Base-by-base conservation (phyloP, 768 basidiomycete genomes). In the Fomitopsis serialis region DNA sequence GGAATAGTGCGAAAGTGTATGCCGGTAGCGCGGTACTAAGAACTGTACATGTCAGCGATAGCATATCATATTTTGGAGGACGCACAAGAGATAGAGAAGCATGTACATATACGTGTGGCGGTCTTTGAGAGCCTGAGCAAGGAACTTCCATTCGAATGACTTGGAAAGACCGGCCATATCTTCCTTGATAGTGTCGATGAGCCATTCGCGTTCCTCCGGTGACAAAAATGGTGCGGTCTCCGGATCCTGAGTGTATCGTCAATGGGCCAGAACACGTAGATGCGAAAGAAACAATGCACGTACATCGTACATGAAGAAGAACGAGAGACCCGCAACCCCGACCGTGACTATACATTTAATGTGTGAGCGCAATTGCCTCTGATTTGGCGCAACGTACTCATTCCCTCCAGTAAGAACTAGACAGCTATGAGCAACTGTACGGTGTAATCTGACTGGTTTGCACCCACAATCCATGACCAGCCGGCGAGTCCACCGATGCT, bases 1-100 rank as follows among this genome's bases (percentile, higher is more conserved):
- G 71, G 66, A 90, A 89, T 61, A 86, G 80, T 42, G 42, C 48
- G 32, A 68, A 72, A 51, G 44, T 40, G 17, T 3, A 52, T 19
- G 50, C 45, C 46, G 37, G 11, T 11, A 32, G 11, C 11, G 29
- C 29, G 29, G 11, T 32, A 32, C 29, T 32, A 32, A 6, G 11
- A 5, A 15, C 22, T 4, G 15, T 6, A 11, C 6, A 32, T 32
- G 5, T 32, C 11, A 32, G 29, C 29, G 29, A 11, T 11, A 11
- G 29, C n/a, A 32, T 32, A 6, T 32, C 5, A 5, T 11, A 11
- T 42, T 17, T 42, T 17, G 6, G 17, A 17, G 17, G 17, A 42
- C 54, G 24, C 27, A 55, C 54, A 50, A 55, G 43, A 54, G 29
- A 34, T 50, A 50, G 15, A 54, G 21, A 3, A 13, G 34, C 32